Evolutionary conservation across 1,284 basidiomycete species (phyloP).

Genomic region (Cutaneotrichosporon sp.): DNA sequence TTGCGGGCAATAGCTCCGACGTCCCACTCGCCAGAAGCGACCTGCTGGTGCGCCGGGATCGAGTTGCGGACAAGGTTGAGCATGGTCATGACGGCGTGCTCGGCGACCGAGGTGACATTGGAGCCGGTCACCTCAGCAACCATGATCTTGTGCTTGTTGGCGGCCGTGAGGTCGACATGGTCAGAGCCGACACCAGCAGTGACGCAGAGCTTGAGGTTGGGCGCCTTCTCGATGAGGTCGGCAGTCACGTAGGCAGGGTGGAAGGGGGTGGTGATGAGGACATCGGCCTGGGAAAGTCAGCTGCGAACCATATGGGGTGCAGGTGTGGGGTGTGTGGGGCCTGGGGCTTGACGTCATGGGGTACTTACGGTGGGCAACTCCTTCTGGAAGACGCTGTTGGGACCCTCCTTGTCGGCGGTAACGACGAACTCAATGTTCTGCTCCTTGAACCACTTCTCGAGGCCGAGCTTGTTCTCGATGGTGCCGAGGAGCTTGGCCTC

Average conservation of each 20-base stretch:
- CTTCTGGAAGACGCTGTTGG: constrained; percentile 70
- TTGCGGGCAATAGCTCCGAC: constrained; percentile 74
- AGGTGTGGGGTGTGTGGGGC: no score
- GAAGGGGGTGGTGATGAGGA: constrained; percentile 75
- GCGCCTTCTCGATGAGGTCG: constrained; percentile 71
- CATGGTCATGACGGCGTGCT: constrained; percentile 66
- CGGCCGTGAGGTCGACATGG: constrained; percentile 85
- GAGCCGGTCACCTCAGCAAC: constrained; percentile 78
- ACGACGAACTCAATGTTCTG: constrained; percentile 52
- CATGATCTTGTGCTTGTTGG: constrained; percentile 73
- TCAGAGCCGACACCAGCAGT: constrained; percentile 91
- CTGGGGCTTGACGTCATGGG: no score
- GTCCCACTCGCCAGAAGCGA: constrained; percentile 75
- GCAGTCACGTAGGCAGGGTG: constrained; percentile 82
- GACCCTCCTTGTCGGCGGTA: constrained; percentile 80
- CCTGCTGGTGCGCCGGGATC: constrained; percentile 60
- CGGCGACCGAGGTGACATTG: constrained; percentile 86
- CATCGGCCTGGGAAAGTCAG: constrained; percentile 30
- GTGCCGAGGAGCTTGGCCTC: constrained; percentile 85
- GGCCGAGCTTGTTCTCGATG: constrained; percentile 80
- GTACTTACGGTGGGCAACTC: no score
- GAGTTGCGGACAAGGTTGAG: constrained; percentile 80
- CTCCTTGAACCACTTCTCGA: constrained; percentile 64
- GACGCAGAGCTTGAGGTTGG: constrained; percentile 85
- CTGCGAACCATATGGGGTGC: no score